Evolutionary conservation across 108 stramenopile species (phyloP).

Genomic region (Poteriospumella lacustris): DNA sequence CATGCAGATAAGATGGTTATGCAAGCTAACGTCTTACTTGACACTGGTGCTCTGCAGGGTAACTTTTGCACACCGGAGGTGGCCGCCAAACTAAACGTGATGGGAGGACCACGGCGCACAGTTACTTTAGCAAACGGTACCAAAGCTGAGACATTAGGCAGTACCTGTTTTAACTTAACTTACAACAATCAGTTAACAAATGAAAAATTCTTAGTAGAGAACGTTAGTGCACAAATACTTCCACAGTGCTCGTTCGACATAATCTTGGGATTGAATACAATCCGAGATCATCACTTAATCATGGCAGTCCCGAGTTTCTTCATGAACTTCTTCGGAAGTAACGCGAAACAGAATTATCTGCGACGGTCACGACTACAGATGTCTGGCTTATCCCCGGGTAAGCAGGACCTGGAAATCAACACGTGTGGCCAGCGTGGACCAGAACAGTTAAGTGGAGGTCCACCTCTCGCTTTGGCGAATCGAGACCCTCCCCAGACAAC

Average conservation of each 20-base stretch:
- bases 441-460: neutral
- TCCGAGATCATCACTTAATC: slow-evolving; percentile 7
- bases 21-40: too few species aligned
- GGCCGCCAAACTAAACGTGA: too few species aligned
- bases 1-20: too few species aligned
- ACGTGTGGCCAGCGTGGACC: slow-evolving; percentile 5
- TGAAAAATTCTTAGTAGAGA: slow-evolving; percentile 9
- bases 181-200: slow-evolving; percentile 9
- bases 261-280: slow-evolving; percentile 8
- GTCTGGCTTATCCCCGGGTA: slow-evolving; percentile 6
- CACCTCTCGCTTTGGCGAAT: too few species aligned
- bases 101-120: too few species aligned
- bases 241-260: slow-evolving; percentile 6
- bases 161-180: slow-evolving; percentile 8
- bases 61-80: too few species aligned
- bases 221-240: slow-evolving; percentile 8
- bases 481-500: too few species aligned
- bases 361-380: slow-evolving; percentile 6
- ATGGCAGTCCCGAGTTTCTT: slow-evolving; percentile 6
- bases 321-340: slow-evolving; percentile 7
- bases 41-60: too few species aligned
- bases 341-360: slow-evolving; percentile 7
- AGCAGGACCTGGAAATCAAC: slow-evolving; percentile 6
- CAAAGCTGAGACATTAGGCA: slow-evolving; percentile 7
- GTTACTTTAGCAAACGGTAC: slow-evolving; percentile 2